Conservation (phyloP, 2,329 filamentous ascomycete species). For the Ophiostoma perfectum region DNA sequence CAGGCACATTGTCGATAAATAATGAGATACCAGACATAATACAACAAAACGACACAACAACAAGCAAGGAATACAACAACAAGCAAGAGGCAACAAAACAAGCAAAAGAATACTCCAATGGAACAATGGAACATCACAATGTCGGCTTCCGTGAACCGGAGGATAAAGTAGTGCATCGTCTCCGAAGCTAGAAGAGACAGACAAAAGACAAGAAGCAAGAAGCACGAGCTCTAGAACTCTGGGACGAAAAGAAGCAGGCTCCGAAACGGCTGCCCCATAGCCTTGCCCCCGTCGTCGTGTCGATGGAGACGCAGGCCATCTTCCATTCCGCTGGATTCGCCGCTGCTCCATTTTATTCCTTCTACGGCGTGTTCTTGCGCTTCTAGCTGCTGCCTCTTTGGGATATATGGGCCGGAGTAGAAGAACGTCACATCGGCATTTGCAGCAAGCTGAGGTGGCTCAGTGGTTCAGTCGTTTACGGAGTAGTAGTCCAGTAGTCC, state of each 20-base stretch:
- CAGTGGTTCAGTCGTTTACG: no score
- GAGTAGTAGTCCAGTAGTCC: no score
- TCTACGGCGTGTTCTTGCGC: neutral
- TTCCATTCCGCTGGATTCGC: neutral
- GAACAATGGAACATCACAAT: no score
- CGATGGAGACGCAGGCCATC: neutral
- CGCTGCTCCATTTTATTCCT: neutral
- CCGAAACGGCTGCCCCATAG: conserved; percentile 2
- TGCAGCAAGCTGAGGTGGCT: neutral
- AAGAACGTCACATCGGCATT: neutral
- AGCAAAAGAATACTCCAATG: no score
- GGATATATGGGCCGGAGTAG: neutral
- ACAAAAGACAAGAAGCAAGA: neutral
- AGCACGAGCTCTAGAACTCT: no score
- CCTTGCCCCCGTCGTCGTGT: conserved; percentile 10
- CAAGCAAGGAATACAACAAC: neutral
- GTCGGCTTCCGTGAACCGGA: no score
- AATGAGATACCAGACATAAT: no score
- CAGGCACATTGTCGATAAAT: no score
- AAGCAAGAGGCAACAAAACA: no score
- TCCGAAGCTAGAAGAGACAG: neutral
- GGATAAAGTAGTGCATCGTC: neutral
- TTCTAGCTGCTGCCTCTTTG: neutral
- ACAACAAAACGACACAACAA: no score
- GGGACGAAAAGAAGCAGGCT: neutral